Evolutionary conservation across 2,329 filamentous ascomycete genomes (phyloP).

Genomic region (Botrytis cinerea): DNA sequence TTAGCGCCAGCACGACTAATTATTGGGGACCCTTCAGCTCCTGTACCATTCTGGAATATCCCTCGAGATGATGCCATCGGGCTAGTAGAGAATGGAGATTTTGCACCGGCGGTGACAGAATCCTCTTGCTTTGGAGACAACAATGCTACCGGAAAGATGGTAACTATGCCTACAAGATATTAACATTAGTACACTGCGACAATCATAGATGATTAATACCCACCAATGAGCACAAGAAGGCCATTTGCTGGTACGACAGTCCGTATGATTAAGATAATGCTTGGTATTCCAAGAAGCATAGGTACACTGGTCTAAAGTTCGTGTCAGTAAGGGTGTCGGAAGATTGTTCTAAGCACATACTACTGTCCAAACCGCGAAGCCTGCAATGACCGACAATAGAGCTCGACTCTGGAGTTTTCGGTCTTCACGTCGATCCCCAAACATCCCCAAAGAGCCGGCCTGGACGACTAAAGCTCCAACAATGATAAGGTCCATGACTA

Average conservation of each 20-base stretch:
- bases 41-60: constrained; percentile 29
- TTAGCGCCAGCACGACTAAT: constrained; percentile 33
- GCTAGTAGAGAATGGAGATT: constrained; percentile 39
- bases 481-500: constrained; percentile 40
- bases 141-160: constrained; percentile 35
- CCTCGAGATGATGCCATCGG: constrained; percentile 33
- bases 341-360: constrained; percentile 28
- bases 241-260: constrained; percentile 40
- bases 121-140: constrained; percentile 34
- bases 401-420: constrained; percentile 35
- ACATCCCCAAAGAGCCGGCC: constrained; percentile 34
- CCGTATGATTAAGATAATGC: constrained; percentile 36
- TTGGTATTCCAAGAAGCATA: constrained; percentile 40
- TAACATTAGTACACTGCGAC: neutral
- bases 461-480: constrained; percentile 37
- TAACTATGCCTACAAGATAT: constrained; percentile 33
- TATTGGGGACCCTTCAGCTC: constrained; percentile 36
- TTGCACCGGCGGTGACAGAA: constrained; percentile 37
- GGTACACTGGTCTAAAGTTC: constrained; percentile 37
- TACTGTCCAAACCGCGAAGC: constrained; percentile 39
- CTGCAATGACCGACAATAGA: constrained; percentile 35
- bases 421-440: constrained; percentile 29
- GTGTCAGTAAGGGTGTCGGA: constrained; percentile 28
- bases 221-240: constrained; percentile 39
- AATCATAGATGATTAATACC: constrained; percentile 23